A percentile compares a stretch with the other conserved stretches of the same genome.
These are phyloP conservation scores for Eucalyptus marginata DNA, from an alignment of 345 rosid genomes.

Conservation along the genomic window DNA sequence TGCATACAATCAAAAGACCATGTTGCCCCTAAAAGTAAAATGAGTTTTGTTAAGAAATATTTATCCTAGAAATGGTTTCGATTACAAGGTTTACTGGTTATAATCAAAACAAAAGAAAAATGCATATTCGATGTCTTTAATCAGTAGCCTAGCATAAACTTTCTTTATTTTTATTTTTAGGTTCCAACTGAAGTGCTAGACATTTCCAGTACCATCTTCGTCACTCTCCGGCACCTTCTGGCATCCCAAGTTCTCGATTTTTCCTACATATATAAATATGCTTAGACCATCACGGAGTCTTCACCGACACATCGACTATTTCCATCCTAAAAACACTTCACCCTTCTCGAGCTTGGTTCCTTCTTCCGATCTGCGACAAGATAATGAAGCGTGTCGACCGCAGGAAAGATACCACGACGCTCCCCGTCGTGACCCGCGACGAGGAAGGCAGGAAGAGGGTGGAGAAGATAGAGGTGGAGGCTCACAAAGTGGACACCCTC, in stretches of 20 bases:
- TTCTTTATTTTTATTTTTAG: neutral
- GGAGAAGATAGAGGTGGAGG: slow-evolving; percentile 24
- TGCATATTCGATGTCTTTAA: neutral
- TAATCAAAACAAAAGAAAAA: neutral
- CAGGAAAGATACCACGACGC: neutral
- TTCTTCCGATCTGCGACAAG: neutral
- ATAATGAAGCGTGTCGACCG: neutral
- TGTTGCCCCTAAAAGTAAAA: neutral
- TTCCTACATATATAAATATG: neutral
- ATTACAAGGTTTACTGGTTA: neutral
- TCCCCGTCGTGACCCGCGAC: slow-evolving; percentile 3
- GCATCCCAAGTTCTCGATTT: neutral
- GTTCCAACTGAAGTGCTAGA: neutral
- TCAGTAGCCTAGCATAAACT: neutral
- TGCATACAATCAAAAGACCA: neutral
- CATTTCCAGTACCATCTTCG: neutral
- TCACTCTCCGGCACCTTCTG: neutral
- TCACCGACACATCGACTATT: neutral
- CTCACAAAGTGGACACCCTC: slow-evolving; percentile 44
- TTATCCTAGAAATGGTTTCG: neutral
- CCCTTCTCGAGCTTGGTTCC: neutral
- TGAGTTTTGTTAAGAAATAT: neutral
- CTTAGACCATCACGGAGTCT: neutral
- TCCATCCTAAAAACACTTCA: neutral
- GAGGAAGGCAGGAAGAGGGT: slow-evolving; percentile 35